Percentiles rank a stretch among this genome's conserved stretches.
Evolutionary conservation across 2,329 filamentous ascomycete species (phyloP).

Genomic region (Lachnellula suecica): DNA sequence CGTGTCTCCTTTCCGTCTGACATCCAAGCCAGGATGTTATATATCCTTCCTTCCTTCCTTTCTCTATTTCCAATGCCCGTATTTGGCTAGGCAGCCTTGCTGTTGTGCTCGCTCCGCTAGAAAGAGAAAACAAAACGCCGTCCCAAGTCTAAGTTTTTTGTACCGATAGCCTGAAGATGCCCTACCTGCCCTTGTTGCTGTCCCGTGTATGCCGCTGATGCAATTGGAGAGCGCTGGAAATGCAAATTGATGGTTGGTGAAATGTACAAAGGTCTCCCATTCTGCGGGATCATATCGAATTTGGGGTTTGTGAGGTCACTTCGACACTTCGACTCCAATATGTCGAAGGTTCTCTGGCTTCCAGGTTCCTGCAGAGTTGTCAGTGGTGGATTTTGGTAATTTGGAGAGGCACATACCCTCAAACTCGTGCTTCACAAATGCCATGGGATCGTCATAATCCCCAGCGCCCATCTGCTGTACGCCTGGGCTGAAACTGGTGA

Average conservation of each 20-base stretch:
- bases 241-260: neutral
- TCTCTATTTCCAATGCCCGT: conserved; percentile 3
- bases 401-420: conserved; percentile 62
- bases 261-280: conserved; percentile 9
- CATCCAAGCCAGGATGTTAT: neutral
- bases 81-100: too few relatives aligned
- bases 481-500: conserved; percentile 95
- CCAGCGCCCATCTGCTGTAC: conserved; percentile 90
- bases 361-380: conserved; percentile 60
- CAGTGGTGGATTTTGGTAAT: conserved; percentile 1
- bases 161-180: neutral
- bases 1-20: conserved; percentile 17
- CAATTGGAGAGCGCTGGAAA: conserved; percentile 5
- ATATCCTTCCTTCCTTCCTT: neutral
- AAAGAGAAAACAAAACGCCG: conserved; percentile 7
- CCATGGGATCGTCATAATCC: conserved; percentile 89
- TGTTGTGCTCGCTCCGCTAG: neutral
- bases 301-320: too few relatives aligned
- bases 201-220: conserved; percentile 14
- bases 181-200: neutral
- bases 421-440: conserved; percentile 96
- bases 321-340: conserved; percentile 47
- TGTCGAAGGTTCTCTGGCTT: conserved; percentile 72
- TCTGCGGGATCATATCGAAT: too few relatives aligned
- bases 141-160: conserved; percentile 17